Base-by-base conservation (phyloP, 495 filamentous ascomycete genomes). In the Annulohypoxylon maeteangense region DNA sequence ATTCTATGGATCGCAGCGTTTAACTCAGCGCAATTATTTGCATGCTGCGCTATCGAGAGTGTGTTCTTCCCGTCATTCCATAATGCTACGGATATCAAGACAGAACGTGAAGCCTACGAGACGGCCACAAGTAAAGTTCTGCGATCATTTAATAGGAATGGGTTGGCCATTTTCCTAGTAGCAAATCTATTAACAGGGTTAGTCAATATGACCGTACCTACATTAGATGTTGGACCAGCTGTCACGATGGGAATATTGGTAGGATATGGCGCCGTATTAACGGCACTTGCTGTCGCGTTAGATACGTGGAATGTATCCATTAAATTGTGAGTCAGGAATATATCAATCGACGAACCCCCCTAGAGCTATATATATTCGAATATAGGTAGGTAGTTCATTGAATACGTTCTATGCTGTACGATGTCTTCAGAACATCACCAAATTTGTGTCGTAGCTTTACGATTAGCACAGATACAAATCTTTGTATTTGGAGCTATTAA, bases 101-200 rank as follows among this genome's bases (percentile, higher is more conserved):
- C 79, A 1, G 90, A 92, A 67, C 84, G 82, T 47, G 87, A 88
- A 65, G 86, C 82, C 7, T 89, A 90, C 69, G 81, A 83, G 51
- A 77, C 80, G 23, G 90, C 91, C 10, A 97, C 92, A 20, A 97
- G 94, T 73, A 84, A 78, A 44, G 85, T 98, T 29, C 77, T 99
- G 48, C 80, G 87, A 38, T 91, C 93, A 1, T 96, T 91, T 76
- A 99, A 99, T 74, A 85, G 90, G 42, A 96, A 97, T 57, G 96
- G 95, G 0, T 80, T 99, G 20, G 89, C 89, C 0, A 80, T 98
- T 1, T 99, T 99, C 78, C 79, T 99, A 60, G 72, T 93, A 22
- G 93, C 96, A 3, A 99, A 98, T 75, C 78, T 98, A 18, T 78
- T 97, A 56, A 98, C 95, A 1, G 95, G 95, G 2, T 75, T 91